phyloP scores from a whole-genome alignment of 2,329 filamentous ascomycete genomes.

The Aspergillus ruber region DNA sequence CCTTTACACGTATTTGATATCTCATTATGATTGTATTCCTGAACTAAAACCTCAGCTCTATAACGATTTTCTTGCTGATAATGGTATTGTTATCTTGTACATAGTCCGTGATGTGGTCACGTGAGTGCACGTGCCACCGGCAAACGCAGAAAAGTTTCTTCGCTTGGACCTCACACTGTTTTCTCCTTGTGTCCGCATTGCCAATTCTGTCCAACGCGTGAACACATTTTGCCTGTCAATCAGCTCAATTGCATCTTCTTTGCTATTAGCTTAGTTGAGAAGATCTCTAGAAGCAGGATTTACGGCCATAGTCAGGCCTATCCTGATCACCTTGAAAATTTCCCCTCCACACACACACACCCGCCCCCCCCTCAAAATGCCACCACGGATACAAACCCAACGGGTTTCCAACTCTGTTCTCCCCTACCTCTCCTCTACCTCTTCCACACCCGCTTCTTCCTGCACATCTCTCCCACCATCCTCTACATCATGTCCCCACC shows the following conservation, averaged over 20 bases:
- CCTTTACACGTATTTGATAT: too few relatives aligned
- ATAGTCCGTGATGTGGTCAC: conserved; percentile 6
- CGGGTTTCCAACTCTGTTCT: conserved; percentile 28
- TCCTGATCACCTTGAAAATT: not conserved
- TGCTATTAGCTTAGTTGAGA: not conserved
- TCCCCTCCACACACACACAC: conserved; percentile 1
- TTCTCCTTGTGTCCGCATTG: conserved; percentile 8
- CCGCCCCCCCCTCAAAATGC: conserved; percentile 21
- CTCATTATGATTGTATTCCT: too few relatives aligned
- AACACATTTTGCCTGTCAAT: not conserved
- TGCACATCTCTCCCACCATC: conserved; percentile 8
- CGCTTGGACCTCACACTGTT: conserved; percentile 4
- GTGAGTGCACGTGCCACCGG: conserved; percentile 14
- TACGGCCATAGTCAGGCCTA: not conserved
- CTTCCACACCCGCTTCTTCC: conserved; percentile 11
- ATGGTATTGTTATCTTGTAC: too few relatives aligned
- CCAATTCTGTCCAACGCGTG: conserved; percentile 3
- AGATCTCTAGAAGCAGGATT: not conserved
- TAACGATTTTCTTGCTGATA: too few relatives aligned
- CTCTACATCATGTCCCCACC: conserved; percentile 15
- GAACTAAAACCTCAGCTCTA: too few relatives aligned
- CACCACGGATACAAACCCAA: conserved; percentile 34
- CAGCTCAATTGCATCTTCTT: conserved; percentile 10
- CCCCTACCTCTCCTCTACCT: conserved; percentile 25
- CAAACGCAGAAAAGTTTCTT: conserved; percentile 27